phyloP scores from a whole-genome alignment of 2,329 filamentous ascomycete species.

The Fusarium denticulatum region DNA sequence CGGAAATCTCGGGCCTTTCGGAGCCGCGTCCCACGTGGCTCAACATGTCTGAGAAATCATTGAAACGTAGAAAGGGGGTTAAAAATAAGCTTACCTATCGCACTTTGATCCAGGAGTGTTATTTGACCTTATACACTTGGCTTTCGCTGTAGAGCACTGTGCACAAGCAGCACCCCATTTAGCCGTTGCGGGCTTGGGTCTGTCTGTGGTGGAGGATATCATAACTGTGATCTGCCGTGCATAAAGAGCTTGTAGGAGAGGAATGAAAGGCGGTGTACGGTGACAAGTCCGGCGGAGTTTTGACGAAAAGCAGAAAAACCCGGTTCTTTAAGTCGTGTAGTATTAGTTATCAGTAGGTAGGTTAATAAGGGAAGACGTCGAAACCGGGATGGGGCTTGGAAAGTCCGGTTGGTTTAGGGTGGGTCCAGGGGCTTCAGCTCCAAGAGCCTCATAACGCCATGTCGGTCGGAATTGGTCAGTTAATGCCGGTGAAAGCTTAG shows the following conservation, averaged over 20 bases:
- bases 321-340: neutral
- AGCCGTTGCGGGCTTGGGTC: conserved; percentile 49
- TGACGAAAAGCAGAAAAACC: neutral
- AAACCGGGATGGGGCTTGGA: conserved; percentile 18
- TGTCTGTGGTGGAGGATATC: conserved; percentile 27
- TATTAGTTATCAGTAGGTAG: neutral
- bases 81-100: conserved; percentile 51
- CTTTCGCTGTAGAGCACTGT: conserved; percentile 60
- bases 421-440: conserved; percentile 9
- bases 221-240: neutral
- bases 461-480: neutral
- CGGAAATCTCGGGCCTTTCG: neutral
- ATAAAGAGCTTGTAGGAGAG: conserved; percentile 10
- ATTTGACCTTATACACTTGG: conserved; percentile 60
- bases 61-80: neutral
- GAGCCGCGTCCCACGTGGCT: neutral
- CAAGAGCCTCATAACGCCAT: neutral
- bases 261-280: neutral
- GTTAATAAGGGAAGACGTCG: conserved; percentile 2
- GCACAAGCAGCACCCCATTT: conserved; percentile 63
- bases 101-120: conserved; percentile 53
- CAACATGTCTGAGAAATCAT: neutral
- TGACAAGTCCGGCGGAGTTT: conserved; percentile 44
- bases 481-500: neutral
- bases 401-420: conserved; percentile 23